Base-by-base conservation (phyloP, 2,329 filamentous ascomycete species). In the Chaetomium sp. region DNA sequence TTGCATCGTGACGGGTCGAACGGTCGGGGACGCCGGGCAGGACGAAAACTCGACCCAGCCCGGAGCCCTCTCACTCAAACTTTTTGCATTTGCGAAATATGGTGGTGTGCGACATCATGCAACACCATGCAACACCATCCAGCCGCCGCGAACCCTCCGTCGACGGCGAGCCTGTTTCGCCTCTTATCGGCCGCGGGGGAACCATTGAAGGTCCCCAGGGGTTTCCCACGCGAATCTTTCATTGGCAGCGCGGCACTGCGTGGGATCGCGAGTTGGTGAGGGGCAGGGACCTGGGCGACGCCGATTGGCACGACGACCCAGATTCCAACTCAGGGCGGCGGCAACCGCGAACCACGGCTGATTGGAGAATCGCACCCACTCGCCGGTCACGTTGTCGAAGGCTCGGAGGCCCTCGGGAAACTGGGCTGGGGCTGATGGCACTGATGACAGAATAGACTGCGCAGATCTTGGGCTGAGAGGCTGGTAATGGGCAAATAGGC, bases 221-320 rank as follows among this genome's bases (percentile, higher is more conserved):
- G 63, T 65, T 64, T 64, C 64, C 66, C 66, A 68, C 45, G 29
- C 57, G 47, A 50, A n/a, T 50, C 19, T 35, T 42, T 56, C 27
- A 57, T 62, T 56, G 53, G 42, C 42, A 56, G 38, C 42, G 29
- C 3, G 33, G 35, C 2, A 35, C 7, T 42, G 38, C 25, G 16
- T 31, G 33, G 33, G 31, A 38, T 49, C 38, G 38, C n/a, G 38
- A 42, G 38, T 19, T 51, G 10, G 47, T 31, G 49, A 58, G 47
- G 47, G 53, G 61, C 21, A 21, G 7, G 29, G 42, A 23, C 27
- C 45, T 49, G 56, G n/a, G 12, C 13, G 35, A 38, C 50, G 56
- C 35, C 27, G 50, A 55, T 63, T 59, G 56, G 55, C 56, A 63
- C 23, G 25, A 16, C 16, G n/a, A 55, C 56, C 47, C 33, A 33